A percentile compares a stretch with the other conserved stretches of the same genome.
These are phyloP conservation scores for Arthrobotrys musiformis DNA, from an alignment of 2,329 filamentous ascomycete genomes.

Conservation along the genomic window DNA sequence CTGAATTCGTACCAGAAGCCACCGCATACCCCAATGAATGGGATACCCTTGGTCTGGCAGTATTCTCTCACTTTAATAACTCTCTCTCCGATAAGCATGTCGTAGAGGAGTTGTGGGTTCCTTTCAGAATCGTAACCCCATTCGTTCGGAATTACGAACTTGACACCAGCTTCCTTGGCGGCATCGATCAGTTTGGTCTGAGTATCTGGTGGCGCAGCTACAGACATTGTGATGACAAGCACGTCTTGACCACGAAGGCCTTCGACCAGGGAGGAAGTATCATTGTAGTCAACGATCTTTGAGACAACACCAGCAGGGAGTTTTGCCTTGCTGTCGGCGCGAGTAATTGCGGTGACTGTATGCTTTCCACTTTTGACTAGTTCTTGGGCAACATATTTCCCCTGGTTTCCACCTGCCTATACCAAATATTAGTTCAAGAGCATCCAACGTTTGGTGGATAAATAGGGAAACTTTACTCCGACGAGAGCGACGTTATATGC, in stretches of 20 bases:
- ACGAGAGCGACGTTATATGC: conserved; percentile 46
- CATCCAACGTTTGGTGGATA: background rate
- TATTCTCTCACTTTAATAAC: conserved; percentile 60
- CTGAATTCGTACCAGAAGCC: conserved; percentile 70
- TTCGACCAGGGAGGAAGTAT: conserved; percentile 64
- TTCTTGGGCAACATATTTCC: conserved; percentile 59
- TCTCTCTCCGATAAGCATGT: conserved; percentile 61
- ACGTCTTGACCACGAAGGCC: conserved; percentile 70
- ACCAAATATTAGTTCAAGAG: background rate
- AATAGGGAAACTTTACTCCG: conserved; percentile 24
- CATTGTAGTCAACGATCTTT: conserved; percentile 65
- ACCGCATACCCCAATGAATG: conserved; percentile 65
- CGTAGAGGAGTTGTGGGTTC: conserved; percentile 61
- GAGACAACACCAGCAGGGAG: conserved; percentile 65
- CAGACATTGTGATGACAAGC: conserved; percentile 69
- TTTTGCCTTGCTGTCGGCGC: conserved; percentile 63
- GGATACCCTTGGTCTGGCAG: conserved; percentile 62
- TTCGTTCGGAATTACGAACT: conserved; percentile 69
- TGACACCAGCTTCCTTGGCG: conserved; percentile 68
- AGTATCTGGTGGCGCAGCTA: conserved; percentile 64
- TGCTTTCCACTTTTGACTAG: conserved; percentile 67
- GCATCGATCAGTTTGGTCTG: conserved; percentile 68
- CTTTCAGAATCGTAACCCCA: conserved; percentile 62
- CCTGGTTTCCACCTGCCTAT: conserved; percentile 62
- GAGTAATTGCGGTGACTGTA: conserved; percentile 67